Evolutionary conservation across 805 yeast genomes (phyloP).

Genomic region (Metschnikowia sp.): DNA sequence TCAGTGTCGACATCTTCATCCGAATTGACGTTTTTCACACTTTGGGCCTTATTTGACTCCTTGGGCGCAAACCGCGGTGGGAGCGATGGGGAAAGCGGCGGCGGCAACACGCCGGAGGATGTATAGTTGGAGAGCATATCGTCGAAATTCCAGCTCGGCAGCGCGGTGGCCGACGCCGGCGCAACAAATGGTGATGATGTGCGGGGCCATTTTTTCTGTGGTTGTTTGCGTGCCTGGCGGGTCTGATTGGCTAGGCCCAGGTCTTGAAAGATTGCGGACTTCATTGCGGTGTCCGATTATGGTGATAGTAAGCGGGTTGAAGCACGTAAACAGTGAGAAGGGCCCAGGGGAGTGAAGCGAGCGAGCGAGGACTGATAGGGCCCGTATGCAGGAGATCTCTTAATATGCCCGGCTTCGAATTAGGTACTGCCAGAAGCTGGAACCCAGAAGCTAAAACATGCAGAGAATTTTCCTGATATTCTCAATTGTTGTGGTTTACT

Average conservation of each 20-base stretch:
- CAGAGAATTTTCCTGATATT: no score
- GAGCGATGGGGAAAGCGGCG: constrained; percentile 38
- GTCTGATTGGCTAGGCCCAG: constrained; percentile 7
- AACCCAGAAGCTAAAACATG: no score
- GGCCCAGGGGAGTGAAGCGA: neutral
- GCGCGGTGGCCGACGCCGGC: constrained; percentile 4
- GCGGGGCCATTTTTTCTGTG: constrained; percentile 8
- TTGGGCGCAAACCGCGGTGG: constrained; percentile 22
- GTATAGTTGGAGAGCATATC: constrained; percentile 35
- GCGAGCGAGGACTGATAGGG: no score
- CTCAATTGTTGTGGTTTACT: no score
- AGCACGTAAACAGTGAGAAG: no score
- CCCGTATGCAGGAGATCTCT: no score
- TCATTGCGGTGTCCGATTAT: constrained; percentile 8
- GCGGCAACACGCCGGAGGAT: constrained; percentile 33
- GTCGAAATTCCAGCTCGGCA: constrained; percentile 35
- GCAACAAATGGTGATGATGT: constrained; percentile 12
- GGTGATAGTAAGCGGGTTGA: neutral
- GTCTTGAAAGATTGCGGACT: constrained; percentile 20
- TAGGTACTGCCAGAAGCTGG: no score
- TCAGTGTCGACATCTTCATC: constrained; percentile 21
- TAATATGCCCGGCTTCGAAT: no score
- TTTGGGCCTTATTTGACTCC: neutral
- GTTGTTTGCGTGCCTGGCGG: constrained; percentile 10
- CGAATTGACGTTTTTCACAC: constrained; percentile 1